Evolutionary conservation across 805 yeast species (phyloP).

Genomic region (Candida michaelii): DNA sequence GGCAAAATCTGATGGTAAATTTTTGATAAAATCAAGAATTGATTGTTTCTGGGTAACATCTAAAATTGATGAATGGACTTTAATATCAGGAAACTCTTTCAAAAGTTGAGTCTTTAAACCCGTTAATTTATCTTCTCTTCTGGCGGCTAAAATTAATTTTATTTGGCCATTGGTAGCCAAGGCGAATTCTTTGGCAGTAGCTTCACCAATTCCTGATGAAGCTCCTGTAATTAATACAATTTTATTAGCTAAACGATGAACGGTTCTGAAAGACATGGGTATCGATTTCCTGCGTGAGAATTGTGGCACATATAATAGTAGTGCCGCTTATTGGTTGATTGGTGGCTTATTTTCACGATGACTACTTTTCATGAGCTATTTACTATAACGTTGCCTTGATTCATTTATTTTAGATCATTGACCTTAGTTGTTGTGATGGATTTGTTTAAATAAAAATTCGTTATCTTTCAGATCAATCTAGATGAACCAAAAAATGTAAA

Average conservation of each 20-base stretch:
- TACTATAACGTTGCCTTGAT: no score
- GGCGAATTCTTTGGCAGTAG: conserved; percentile 41
- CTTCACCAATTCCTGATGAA: conserved; percentile 44
- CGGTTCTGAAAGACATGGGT: conserved; percentile 37
- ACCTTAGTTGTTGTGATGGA: no score
- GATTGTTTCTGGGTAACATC: conserved; percentile 30
- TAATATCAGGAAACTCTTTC: conserved; percentile 23
- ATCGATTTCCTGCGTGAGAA: background rate
- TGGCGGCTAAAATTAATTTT: conserved; percentile 37
- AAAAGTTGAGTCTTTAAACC: conserved; percentile 26
- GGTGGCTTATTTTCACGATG: no score
- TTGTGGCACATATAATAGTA: no score
- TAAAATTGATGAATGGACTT: conserved; percentile 29
- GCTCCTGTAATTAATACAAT: conserved; percentile 41
- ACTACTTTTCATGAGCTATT: no score
- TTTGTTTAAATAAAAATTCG: no score
- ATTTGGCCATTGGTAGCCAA: conserved; percentile 37
- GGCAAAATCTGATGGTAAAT: conserved; percentile 33
- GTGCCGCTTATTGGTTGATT: no score
- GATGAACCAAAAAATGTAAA: no score
- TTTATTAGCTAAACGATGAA: conserved; percentile 39
- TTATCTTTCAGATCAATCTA: no score
- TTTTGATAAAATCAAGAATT: conserved; percentile 28
- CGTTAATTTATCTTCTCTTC: conserved; percentile 31
- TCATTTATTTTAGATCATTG: no score